These are phyloP conservation scores for Colletotrichum neosansevieriae DNA, from an alignment of 2,329 filamentous ascomycete species.

Conservation along the genomic window DNA sequence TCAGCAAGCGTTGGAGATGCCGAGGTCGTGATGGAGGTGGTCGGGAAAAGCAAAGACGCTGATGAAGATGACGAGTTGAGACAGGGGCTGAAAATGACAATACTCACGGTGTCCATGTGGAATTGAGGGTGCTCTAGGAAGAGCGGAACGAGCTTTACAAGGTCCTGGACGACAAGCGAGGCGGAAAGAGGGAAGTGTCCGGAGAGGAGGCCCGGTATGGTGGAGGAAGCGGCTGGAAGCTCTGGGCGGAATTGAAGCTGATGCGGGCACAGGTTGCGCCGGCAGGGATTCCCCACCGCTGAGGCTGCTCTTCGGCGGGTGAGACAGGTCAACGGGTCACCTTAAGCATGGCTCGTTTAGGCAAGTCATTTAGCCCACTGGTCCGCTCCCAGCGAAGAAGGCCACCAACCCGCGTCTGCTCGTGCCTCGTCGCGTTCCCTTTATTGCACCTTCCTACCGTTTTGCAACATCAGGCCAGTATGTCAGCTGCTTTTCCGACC, in stretches of 20 bases:
- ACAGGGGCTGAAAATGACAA: slow-evolving; percentile 13
- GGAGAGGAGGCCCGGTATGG: slow-evolving; percentile 13
- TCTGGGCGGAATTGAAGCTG: slow-evolving; percentile 34
- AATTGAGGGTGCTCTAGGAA: slow-evolving; percentile 11
- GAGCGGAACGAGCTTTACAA: slow-evolving; percentile 13
- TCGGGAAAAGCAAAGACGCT: neutral
- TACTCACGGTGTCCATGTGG: slow-evolving; percentile 44
- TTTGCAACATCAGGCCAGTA: neutral
- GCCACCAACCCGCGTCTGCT: neutral
- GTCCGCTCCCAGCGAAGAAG: slow-evolving; percentile 21
- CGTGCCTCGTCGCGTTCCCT: neutral
- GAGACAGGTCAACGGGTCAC: slow-evolving; percentile 8
- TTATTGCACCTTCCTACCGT: neutral
- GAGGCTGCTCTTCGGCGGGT: neutral
- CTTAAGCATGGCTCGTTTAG: neutral
- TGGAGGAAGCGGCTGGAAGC: slow-evolving; percentile 19
- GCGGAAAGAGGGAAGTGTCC: slow-evolving; percentile 16
- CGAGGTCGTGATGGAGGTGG: neutral
- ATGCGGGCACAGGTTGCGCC: slow-evolving; percentile 2
- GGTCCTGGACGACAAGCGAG: slow-evolving; percentile 4
- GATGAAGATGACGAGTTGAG: neutral
- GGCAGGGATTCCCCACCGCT: slow-evolving; percentile 37
- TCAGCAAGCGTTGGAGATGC: neutral
- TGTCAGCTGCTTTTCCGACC: too few species aligned
- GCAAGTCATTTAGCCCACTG: slow-evolving; percentile 25